A percentile compares a stretch with the other conserved stretches of the same genome.
These are phyloP conservation scores for Fusarium albidum DNA, from an alignment of 2,329 filamentous ascomycete genomes.

Conservation along the genomic window DNA sequence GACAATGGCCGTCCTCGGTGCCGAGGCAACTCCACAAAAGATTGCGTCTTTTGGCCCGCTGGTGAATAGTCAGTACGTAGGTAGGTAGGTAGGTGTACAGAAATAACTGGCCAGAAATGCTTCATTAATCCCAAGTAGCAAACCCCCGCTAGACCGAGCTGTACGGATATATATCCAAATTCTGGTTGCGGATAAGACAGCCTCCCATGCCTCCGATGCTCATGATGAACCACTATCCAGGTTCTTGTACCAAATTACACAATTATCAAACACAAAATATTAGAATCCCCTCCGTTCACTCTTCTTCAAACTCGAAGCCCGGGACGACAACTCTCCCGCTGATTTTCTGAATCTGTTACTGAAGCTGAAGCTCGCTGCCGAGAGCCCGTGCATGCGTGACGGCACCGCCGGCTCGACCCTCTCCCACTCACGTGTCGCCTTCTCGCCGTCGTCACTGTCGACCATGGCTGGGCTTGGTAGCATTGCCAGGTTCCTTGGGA, in stretches of 20 bases:
- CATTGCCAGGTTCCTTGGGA: constrained; percentile 34
- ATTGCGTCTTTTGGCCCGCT: too few species aligned
- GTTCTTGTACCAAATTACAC: neutral
- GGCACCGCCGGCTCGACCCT: constrained; percentile 37
- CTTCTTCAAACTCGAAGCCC: constrained; percentile 52
- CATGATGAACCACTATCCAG: constrained; percentile 6
- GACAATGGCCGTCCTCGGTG: too few species aligned
- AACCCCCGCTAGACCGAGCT: too few species aligned
- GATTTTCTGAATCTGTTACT: constrained; percentile 58
- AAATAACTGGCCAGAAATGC: too few species aligned
- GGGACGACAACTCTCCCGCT: constrained; percentile 57
- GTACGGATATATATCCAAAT: too few species aligned
- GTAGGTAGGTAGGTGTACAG: too few species aligned
- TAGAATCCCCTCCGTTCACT: constrained; percentile 36
- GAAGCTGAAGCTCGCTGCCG: constrained; percentile 56
- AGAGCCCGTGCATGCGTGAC: constrained; percentile 35
- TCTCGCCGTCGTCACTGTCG: constrained; percentile 41
- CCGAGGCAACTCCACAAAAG: too few species aligned
- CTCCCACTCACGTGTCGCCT: constrained; percentile 40
- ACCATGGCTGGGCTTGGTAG: constrained; percentile 43
- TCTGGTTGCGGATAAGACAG: too few species aligned
- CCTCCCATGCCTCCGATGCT: constrained; percentile 5
- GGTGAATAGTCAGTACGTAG: too few species aligned
- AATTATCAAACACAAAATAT: constrained; percentile 8
- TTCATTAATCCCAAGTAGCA: too few species aligned